phyloP scores from a whole-genome alignment of 441 rosid species.

The Cnidoscolus chayamansa region DNA sequence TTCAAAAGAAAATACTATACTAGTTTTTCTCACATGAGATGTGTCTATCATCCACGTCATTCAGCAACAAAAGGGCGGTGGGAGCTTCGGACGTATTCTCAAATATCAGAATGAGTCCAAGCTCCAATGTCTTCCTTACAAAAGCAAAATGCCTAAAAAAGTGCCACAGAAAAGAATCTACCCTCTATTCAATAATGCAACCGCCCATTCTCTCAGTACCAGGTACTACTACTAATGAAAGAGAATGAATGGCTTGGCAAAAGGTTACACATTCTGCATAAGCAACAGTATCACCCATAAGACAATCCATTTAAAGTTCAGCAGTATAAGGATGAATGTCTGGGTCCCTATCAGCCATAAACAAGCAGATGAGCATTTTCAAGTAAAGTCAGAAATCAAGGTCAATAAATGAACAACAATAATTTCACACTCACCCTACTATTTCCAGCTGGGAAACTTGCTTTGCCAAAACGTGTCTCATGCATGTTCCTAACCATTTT shows the following conservation, averaged over 20 bases:
- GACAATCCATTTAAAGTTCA: too few species aligned
- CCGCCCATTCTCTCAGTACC: conserved; percentile 22
- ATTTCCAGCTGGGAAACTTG: not conserved
- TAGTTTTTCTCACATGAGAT: too few species aligned
- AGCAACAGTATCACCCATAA: too few species aligned
- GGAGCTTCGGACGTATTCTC: not conserved
- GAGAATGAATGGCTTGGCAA: not conserved
- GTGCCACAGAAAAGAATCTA: not conserved
- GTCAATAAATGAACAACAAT: too few species aligned
- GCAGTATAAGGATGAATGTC: too few species aligned
- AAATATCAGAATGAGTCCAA: not conserved
- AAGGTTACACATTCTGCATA: not conserved
- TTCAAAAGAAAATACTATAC: too few species aligned
- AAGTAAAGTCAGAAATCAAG: too few species aligned
- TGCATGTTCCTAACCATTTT: conserved; percentile 5
- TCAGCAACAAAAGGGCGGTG: not conserved
- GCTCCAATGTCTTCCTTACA: not conserved
- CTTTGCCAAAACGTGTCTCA: not conserved
- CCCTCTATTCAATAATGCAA: not conserved
- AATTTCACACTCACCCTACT: not conserved
- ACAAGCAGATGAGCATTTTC: too few species aligned
- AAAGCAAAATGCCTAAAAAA: not conserved
- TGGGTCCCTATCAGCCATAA: too few species aligned
- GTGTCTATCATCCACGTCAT: not conserved
- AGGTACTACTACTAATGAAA: not conserved